Conservation (phyloP, 352 stramenopile genomes). For the Phytophthora fragariaefolia region DNA sequence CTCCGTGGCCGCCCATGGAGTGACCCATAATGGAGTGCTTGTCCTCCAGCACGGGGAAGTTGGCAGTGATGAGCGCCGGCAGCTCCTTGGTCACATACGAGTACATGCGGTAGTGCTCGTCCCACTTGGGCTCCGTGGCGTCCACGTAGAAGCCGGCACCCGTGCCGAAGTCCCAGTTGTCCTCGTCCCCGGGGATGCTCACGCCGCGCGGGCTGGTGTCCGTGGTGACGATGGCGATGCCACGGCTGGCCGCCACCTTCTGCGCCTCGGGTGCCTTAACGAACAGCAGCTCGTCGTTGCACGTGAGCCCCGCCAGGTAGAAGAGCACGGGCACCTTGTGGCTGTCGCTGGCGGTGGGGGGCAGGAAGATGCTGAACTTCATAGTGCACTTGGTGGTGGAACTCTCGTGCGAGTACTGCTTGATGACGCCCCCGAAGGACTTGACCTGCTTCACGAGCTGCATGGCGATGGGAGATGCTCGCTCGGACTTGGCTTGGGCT, state of each 20-base stretch:
- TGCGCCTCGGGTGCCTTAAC: conserved; percentile 95
- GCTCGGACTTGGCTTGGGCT: not conserved
- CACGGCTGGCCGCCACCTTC: conserved; percentile 86
- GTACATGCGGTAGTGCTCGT: conserved; percentile 97
- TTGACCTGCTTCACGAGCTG: conserved; percentile 81
- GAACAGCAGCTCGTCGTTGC: conserved; percentile 96
- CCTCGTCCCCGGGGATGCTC: conserved; percentile 93
- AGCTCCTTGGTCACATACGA: conserved; percentile 97
- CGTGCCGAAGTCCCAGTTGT: conserved; percentile 97
- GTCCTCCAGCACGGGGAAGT: conserved; percentile 89
- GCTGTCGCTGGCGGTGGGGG: conserved; percentile 60
- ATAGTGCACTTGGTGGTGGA: conserved; percentile 85
- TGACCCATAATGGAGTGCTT: conserved; percentile 95
- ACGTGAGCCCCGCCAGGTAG: conserved; percentile 97
- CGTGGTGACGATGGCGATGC: conserved; percentile 95
- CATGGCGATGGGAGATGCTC: conserved; percentile 36
- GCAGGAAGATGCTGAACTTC: conserved; percentile 93
- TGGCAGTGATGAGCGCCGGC: conserved; percentile 84
- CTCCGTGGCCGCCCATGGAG: conserved; percentile 98
- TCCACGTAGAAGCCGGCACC: conserved; percentile 98
- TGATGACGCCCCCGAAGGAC: conserved; percentile 80
- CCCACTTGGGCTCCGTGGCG: conserved; percentile 94
- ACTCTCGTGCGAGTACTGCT: conserved; percentile 89
- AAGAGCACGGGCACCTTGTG: conserved; percentile 91
- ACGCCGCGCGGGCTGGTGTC: conserved; percentile 96